Percentiles rank a stretch among this genome's conserved stretches.
phyloP scores from a whole-genome alignment of 2,329 filamentous ascomycete species.

The Botrytis porri region DNA sequence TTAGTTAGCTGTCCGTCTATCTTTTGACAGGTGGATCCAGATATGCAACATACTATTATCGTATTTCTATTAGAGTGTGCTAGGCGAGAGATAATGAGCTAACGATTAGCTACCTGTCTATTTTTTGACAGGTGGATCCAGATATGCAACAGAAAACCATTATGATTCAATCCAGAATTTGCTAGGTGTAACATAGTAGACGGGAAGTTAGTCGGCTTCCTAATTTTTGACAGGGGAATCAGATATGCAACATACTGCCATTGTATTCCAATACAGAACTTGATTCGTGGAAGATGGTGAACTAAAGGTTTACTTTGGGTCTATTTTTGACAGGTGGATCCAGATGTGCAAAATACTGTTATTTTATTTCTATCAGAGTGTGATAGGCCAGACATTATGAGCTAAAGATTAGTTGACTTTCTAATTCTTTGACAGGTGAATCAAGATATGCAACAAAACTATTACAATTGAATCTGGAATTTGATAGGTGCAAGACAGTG shows the following conservation, averaged over 20 bases:
- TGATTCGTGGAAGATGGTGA: no score
- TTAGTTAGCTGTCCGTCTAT: background rate
- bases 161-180: background rate
- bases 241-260: slow-evolving; percentile 1
- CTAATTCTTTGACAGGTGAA: background rate
- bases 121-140: background rate
- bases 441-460: background rate
- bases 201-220: background rate
- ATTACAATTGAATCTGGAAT: background rate
- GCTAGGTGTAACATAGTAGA: background rate
- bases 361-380: no score
- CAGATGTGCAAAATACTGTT: no score
- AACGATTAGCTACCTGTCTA: background rate
- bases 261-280: no score
- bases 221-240: background rate
- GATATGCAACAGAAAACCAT: background rate
- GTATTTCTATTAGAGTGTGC: background rate
- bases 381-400: no score
- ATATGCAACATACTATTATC: background rate
- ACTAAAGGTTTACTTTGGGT: no score
- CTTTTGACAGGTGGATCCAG: background rate
- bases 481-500: background rate
- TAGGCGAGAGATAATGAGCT: background rate
- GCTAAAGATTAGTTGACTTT: background rate
- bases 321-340: no score